Percentiles rank a stretch among this genome's conserved stretches.
phyloP scores from a whole-genome alignment of 2,329 filamentous ascomycete species.

The Ascocoryne sarcoides region DNA sequence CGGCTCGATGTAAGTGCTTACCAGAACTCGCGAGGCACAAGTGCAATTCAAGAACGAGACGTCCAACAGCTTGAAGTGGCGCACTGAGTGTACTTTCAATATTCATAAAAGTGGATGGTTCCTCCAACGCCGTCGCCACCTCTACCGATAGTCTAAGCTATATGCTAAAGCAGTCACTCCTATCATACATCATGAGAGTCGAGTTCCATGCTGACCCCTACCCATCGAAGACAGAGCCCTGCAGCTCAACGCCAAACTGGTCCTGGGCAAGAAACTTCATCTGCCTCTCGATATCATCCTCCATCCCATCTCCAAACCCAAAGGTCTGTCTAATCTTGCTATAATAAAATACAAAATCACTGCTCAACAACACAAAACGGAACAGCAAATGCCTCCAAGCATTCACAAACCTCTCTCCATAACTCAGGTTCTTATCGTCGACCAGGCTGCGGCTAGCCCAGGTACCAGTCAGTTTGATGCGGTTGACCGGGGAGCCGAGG shows the following conservation, averaged over 20 bases:
- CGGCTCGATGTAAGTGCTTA: too few species aligned
- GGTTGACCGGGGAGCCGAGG: constrained; percentile 66
- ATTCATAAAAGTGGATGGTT: too few species aligned
- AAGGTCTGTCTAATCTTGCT: constrained; percentile 69
- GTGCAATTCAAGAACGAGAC: too few species aligned
- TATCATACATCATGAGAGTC: too few species aligned
- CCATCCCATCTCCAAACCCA: constrained; percentile 75
- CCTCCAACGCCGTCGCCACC: too few species aligned
- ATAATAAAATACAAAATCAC: constrained; percentile 77
- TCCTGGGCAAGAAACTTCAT: constrained; percentile 86
- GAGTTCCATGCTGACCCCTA: too few species aligned
- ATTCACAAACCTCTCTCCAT: constrained; percentile 55
- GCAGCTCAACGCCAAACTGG: constrained; percentile 75
- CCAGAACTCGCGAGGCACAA: too few species aligned
- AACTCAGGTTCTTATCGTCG: constrained; percentile 58
- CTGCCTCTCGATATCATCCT: constrained; percentile 81
- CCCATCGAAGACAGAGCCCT: constrained; percentile 83
- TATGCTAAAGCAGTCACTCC: too few species aligned
- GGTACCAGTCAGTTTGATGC: constrained; percentile 85
- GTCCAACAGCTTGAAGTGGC: too few species aligned
- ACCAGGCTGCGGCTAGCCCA: constrained; percentile 85
- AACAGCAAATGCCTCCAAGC: constrained; percentile 77
- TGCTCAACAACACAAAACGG: constrained; percentile 62
- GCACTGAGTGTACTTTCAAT: too few species aligned
- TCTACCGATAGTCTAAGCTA: too few species aligned